These are phyloP conservation scores for Nicotiana tabacum DNA, from an alignment of 257 asterid genomes.

Conservation along the genomic window DNA sequence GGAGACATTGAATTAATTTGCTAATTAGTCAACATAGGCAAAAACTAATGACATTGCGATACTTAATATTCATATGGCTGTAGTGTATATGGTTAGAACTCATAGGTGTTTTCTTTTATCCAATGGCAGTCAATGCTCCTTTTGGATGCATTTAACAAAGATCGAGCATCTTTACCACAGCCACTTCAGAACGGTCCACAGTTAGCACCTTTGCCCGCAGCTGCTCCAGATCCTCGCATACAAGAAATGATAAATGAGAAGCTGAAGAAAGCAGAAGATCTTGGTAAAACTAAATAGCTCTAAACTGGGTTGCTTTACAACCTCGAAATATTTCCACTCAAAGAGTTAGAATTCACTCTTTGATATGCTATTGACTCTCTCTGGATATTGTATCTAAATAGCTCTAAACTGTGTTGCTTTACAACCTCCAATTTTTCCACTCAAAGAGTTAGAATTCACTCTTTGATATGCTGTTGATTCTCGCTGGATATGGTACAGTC, in stretches of 20 bases:
- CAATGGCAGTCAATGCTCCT: slow-evolving; percentile 76
- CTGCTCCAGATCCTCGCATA: slow-evolving; percentile 76
- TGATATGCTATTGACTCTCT: not conserved
- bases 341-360: not conserved
- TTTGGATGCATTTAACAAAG: slow-evolving; percentile 98
- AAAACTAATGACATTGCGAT: not conserved
- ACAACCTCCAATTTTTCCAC: not conserved
- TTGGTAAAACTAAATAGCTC: slow-evolving; percentile 37
- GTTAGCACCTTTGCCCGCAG: slow-evolving; percentile 55
- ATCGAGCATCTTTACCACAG: slow-evolving; percentile 91
- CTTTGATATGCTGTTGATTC: not conserved
- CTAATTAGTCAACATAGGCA: not conserved
- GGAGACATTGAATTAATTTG: not conserved
- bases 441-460: not conserved
- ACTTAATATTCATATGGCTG: not conserved
- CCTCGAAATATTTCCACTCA: not conserved
- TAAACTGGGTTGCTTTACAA: not conserved
- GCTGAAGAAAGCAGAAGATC: slow-evolving; percentile 95
- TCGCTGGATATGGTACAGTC: not conserved
- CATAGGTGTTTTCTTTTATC: slow-evolving; percentile 18
- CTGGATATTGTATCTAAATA: not conserved
- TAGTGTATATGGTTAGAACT: slow-evolving; percentile 1
- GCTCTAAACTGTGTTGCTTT: too few species aligned
- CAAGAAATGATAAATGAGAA: slow-evolving; percentile 97
- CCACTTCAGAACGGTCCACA: slow-evolving; percentile 62